Evolutionary conservation across 2,329 filamentous ascomycete genomes (phyloP), one percentile per base, ranked within the genome.

Genomic region (Berkeleyomyces basicola): DNA sequence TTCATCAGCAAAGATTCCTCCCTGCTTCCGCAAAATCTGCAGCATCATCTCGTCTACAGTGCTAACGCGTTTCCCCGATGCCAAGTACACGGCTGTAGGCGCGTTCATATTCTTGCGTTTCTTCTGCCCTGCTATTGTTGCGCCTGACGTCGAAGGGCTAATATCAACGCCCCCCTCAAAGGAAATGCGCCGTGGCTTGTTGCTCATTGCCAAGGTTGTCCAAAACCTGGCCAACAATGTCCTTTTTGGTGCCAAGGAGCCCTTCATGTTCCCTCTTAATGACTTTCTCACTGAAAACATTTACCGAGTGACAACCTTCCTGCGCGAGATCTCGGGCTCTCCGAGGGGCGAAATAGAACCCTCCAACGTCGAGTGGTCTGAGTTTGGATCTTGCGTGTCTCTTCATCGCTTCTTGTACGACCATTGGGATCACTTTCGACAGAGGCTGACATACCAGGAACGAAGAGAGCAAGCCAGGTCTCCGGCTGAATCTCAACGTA

Each of bases 211-310:
- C 59, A 87, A 87, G 69, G 81, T 87, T 64, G 80, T 87, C 31
- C 85, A 87, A 67, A 87, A 86, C 68, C 74, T 87, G 43, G 85
- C 84, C 43, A 87, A 87, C 68, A 87, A 87, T 64, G 84, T 87
- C 37, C 74, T 87, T 1, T 87, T 87, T 67, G 84, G 85, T 3
- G 82, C 83, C 42, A 87, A 87, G 70, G 84, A 87, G 69, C 82
- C 83, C 3, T 87, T 86, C 68, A 87, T 87, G 85, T 85, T 82
- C 65, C 82, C 84, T 1, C 72, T 87, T 31, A 87, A 87, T 68
- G 79, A 85, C 64, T 87, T 87, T 65, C 71, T 87, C 31, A 82
- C 83, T 0, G 77, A 84, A 66, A 85, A 87, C 66, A 87, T 87
- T 60, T 85, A 84, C 69, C 75, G 78, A 42, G 82, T 87, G 14